phyloP scores from a whole-genome alignment of 805 yeast genomes.

The Candida chilensis region DNA sequence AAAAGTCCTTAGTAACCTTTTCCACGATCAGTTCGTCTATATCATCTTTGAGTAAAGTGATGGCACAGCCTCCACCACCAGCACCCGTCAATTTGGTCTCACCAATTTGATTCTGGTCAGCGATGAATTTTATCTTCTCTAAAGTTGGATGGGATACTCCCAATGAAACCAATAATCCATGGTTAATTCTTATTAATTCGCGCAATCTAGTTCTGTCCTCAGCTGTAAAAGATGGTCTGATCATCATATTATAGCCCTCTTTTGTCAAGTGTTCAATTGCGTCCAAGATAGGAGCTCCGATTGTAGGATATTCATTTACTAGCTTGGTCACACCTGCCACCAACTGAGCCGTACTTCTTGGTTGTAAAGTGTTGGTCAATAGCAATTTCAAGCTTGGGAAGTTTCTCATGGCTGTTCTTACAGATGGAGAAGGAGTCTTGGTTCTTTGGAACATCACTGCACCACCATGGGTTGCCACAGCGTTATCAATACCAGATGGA shows the following conservation, averaged over 20 bases:
- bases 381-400: conserved; percentile 70
- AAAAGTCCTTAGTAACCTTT: conserved; percentile 24
- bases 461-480: conserved; percentile 93
- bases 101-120: conserved; percentile 62
- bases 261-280: conserved; percentile 69
- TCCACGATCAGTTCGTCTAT: conserved; percentile 21
- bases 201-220: conserved; percentile 28
- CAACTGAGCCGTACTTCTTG: conserved; percentile 77
- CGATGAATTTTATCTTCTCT: conserved; percentile 61
- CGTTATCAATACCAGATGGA: conserved; percentile 95
- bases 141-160: conserved; percentile 94
- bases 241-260: conserved; percentile 63
- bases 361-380: conserved; percentile 79
- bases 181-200: conserved; percentile 71
- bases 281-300: conserved; percentile 51
- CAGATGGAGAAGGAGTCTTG: conserved; percentile 45
- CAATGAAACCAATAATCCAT: conserved; percentile 73
- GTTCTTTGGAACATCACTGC: conserved; percentile 83
- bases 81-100: conserved; percentile 95
- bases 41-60: conserved; percentile 60
- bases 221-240: conserved; percentile 38
- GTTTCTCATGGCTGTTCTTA: conserved; percentile 58
- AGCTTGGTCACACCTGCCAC: conserved; percentile 68
- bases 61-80: conserved; percentile 99
- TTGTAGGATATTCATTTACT: conserved; percentile 41